Percentiles rank a stretch among this genome's conserved stretches.
These are phyloP conservation scores for Aureobasidium namibiae DNA, from an alignment of 2,329 filamentous ascomycete species.

Conservation along the genomic window DNA sequence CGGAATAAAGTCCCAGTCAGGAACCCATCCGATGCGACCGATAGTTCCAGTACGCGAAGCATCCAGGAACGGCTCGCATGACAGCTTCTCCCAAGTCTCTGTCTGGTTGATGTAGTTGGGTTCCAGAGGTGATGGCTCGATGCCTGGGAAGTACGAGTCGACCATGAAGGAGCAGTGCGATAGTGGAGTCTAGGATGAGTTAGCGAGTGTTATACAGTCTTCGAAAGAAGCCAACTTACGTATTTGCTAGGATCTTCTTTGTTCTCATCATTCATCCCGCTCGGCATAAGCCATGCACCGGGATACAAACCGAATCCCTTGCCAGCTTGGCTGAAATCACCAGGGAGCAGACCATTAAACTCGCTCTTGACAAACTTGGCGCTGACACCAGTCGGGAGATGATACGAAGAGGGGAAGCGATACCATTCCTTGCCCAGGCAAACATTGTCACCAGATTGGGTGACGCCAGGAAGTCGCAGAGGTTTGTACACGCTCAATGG, in stretches of 20 bases:
- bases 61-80: slow-evolving; percentile 76
- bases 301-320: slow-evolving; percentile 64
- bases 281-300: slow-evolving; percentile 74
- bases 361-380: slow-evolving; percentile 88
- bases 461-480: slow-evolving; percentile 50
- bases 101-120: slow-evolving; percentile 70
- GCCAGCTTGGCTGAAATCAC: slow-evolving; percentile 73
- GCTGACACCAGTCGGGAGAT: slow-evolving; percentile 72
- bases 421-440: slow-evolving; percentile 98
- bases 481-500: slow-evolving; percentile 64
- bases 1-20: slow-evolving; percentile 62
- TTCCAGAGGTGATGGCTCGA: slow-evolving; percentile 56
- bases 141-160: slow-evolving; percentile 69
- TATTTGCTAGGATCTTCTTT: slow-evolving; percentile 83
- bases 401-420: slow-evolving; percentile 88
- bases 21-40: slow-evolving; percentile 74
- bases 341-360: slow-evolving; percentile 80
- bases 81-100: slow-evolving; percentile 67
- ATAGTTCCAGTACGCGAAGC: slow-evolving; percentile 63
- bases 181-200: slow-evolving; percentile 49
- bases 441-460: slow-evolving; percentile 57
- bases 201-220: not conserved
- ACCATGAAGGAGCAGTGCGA: slow-evolving; percentile 73
- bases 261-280: slow-evolving; percentile 88
- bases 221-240: slow-evolving; percentile 36